Conservation (phyloP, 495 filamentous ascomycete species). For the Aspergillus avenaceus region DNA sequence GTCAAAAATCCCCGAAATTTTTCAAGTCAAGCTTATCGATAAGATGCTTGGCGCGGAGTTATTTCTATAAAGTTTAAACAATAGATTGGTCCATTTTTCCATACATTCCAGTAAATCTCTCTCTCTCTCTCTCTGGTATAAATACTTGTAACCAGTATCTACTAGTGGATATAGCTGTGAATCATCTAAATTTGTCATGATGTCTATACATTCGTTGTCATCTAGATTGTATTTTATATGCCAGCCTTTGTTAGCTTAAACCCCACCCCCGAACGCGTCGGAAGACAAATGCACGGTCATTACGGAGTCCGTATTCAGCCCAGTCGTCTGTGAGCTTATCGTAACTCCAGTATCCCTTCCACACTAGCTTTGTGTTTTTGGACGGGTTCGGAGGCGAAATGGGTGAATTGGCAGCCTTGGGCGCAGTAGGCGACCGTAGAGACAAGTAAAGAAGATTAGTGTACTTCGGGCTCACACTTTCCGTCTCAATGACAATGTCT, state of each 20-base stretch:
- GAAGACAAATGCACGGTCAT: conserved; percentile 84
- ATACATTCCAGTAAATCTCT: no score
- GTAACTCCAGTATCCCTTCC: conserved; percentile 91
- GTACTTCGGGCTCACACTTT: conserved; percentile 72
- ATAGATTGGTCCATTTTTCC: no score
- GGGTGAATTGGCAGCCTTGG: conserved; percentile 29
- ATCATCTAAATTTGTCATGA: no score
- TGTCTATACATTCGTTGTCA: not conserved
- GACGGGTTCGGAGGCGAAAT: conserved; percentile 28
- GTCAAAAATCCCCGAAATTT: conserved; percentile 23
- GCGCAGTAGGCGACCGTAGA: conserved; percentile 55
- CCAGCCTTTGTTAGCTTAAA: conserved; percentile 17
- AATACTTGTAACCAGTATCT: no score
- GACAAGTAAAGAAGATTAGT: conserved; percentile 74
- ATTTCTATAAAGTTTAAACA: not conserved
- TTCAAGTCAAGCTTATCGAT: conserved; percentile 25
- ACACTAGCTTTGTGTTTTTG: conserved; percentile 77
- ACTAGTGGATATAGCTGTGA: no score
- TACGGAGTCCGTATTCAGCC: conserved; percentile 77
- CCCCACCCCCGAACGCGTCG: conserved; percentile 65
- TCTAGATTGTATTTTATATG: not conserved
- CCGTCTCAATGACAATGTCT: conserved; percentile 77
- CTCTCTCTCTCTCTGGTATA: no score
- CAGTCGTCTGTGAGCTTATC: conserved; percentile 86
- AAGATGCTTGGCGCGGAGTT: conserved; percentile 12